Conservation (phyloP, 139 green algal genomes). For the Ulvella scutata region DNA sequence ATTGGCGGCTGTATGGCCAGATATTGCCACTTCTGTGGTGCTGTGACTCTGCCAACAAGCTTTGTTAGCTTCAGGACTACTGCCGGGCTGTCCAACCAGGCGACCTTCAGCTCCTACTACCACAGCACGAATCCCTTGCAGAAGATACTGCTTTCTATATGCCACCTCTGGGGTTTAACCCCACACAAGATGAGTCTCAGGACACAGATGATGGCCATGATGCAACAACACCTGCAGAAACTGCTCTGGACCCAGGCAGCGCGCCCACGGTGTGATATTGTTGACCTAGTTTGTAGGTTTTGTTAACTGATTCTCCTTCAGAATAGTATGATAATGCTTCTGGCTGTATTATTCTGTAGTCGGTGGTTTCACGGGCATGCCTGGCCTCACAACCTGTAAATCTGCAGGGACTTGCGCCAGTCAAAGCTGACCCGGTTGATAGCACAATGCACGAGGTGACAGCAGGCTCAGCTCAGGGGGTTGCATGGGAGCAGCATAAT, state of each 20-base stretch:
- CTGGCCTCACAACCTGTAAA: no score
- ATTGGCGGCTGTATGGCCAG: not conserved
- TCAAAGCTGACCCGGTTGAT: no score
- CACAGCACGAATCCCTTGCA: not conserved
- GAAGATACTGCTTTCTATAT: not conserved
- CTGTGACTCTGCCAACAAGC: not conserved
- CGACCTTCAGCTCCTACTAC: not conserved
- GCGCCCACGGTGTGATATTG: no score
- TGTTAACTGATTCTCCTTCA: no score
- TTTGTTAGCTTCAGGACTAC: conserved; percentile 4
- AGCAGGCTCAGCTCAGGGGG: no score
- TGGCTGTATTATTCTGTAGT: no score
- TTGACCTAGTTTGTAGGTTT: no score
- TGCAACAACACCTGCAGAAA: not conserved
- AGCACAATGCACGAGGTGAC: no score
- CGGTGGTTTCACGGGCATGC: no score
- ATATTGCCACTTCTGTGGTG: not conserved
- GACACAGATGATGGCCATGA: not conserved
- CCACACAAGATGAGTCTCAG: not conserved
- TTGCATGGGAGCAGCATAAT: no score
- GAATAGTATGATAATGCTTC: no score
- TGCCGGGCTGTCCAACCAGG: not conserved
- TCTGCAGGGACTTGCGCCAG: no score
- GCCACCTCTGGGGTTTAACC: not conserved
- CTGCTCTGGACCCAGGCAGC: not conserved